A percentile compares a stretch with the other conserved stretches of the same genome.
These are phyloP conservation scores for Strobilomyces confusus DNA, from an alignment of 768 basidiomycete genomes.

Conservation along the genomic window DNA sequence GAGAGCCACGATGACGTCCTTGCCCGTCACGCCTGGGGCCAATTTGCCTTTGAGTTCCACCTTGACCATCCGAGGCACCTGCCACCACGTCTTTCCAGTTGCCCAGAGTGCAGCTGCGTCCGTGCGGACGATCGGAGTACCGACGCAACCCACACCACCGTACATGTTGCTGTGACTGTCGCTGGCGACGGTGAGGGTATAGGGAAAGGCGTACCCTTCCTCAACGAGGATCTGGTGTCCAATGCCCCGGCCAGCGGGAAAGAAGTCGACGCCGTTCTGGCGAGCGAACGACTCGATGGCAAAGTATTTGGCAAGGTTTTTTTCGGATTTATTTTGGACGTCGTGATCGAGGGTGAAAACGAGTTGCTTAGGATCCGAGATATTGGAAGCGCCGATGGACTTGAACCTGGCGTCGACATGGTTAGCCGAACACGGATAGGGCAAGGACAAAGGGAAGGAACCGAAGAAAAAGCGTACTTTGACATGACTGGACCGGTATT, in stretches of 20 bases:
- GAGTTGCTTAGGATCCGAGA: constrained; percentile 76
- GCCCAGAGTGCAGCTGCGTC: constrained; percentile 97
- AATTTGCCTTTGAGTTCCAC: constrained; percentile 85
- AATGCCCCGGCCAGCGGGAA: constrained; percentile 95
- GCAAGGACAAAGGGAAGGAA: background rate
- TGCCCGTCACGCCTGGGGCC: constrained; percentile 89
- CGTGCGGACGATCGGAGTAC: constrained; percentile 95
- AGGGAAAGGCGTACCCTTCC: constrained; percentile 96
- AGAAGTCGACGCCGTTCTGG: constrained; percentile 84
- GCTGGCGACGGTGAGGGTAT: constrained; percentile 92
- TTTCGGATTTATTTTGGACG: constrained; percentile 89
- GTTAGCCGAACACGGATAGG: background rate
- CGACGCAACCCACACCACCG: constrained; percentile 94
- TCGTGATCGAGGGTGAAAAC: constrained; percentile 99
- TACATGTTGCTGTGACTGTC: constrained; percentile 99
- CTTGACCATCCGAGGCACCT: constrained; percentile 93
- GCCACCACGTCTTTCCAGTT: constrained; percentile 99
- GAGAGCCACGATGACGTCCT: constrained; percentile 96
- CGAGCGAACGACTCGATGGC: constrained; percentile 90
- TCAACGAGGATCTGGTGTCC: constrained; percentile 97
- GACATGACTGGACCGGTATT: constrained; percentile 98
- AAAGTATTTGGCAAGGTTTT: constrained; percentile 90
- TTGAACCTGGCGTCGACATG: constrained; percentile 62
- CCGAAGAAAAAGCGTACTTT: constrained; percentile 56
- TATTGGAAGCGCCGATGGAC: constrained; percentile 84